Percentiles rank a stretch among this genome's conserved stretches.
Evolutionary conservation across 116 monocot genomes (phyloP).

Genomic region (Posidonia oceanica): DNA sequence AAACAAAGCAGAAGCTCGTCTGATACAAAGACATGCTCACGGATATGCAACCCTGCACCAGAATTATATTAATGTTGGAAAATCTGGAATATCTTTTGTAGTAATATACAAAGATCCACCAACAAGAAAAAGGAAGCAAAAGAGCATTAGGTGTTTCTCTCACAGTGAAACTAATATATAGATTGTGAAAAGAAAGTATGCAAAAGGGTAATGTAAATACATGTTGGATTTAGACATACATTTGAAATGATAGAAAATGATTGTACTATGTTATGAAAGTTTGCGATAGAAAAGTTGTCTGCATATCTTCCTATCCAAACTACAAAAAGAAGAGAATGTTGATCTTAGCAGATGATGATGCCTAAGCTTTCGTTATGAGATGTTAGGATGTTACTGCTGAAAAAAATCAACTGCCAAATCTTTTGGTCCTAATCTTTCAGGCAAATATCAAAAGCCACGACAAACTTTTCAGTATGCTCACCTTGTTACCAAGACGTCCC

Average conservation of each 20-base stretch:
- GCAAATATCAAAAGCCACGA: background rate
- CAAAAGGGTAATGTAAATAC: background rate
- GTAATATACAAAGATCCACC: too few species aligned
- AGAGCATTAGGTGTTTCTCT: too few species aligned
- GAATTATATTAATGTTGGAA: background rate
- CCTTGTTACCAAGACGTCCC: slow-evolving; percentile 91
- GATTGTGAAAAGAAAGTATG: too few species aligned
- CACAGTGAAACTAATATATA: too few species aligned
- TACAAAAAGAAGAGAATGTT: too few species aligned
- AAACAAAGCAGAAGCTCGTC: slow-evolving; percentile 88
- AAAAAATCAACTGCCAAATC: too few species aligned
- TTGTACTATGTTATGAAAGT: background rate
- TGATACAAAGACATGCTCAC: slow-evolving; percentile 89
- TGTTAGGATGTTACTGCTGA: too few species aligned
- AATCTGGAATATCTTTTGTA: background rate
- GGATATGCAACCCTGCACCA: slow-evolving; percentile 78
- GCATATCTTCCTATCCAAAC: too few species aligned
- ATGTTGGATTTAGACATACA: background rate
- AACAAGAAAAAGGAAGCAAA: too few species aligned
- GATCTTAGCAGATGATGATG: too few species aligned
- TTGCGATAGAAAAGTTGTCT: background rate
- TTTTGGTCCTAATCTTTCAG: too few species aligned
- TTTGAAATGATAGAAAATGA: background rate
- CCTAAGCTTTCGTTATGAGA: too few species aligned
- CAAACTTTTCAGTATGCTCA: slow-evolving; percentile 3